Percentiles rank a stretch among this genome's conserved stretches.
Evolutionary conservation across 2,329 filamentous ascomycete genomes (phyloP).

Genomic region (Paraphaeosphaeria minitans): DNA sequence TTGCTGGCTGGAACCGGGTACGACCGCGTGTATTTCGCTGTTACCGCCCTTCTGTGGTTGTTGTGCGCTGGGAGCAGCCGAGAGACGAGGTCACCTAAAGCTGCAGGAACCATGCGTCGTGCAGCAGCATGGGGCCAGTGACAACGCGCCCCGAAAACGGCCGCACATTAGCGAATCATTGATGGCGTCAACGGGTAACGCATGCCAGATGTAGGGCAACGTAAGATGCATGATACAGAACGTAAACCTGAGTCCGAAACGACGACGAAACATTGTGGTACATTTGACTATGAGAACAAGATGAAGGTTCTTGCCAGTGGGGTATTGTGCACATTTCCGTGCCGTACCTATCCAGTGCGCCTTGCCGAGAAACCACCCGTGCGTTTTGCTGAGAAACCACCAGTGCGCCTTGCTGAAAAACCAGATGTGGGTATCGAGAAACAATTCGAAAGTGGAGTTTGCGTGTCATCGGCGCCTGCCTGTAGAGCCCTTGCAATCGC

Average conservation of each 20-base stretch:
- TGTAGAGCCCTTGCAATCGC: constrained; percentile 41
- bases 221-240: constrained; percentile 16
- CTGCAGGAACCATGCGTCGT: constrained; percentile 24
- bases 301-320: constrained; percentile 31
- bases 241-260: constrained; percentile 8
- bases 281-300: constrained; percentile 31
- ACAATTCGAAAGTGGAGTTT: constrained; percentile 12
- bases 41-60: constrained; percentile 13
- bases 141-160: constrained; percentile 12
- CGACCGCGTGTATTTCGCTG: constrained; percentile 12
- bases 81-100: constrained; percentile 20
- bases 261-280: constrained; percentile 28
- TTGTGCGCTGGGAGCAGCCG: constrained; percentile 9
- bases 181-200: constrained; percentile 15
- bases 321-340: constrained; percentile 40
- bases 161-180: constrained; percentile 26
- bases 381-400: constrained; percentile 35
- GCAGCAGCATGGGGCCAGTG: constrained; percentile 22
- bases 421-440: constrained; percentile 15
- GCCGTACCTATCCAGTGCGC: constrained; percentile 23
- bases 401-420: constrained; percentile 36
- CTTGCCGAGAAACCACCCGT: constrained; percentile 30
- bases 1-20: not conserved
- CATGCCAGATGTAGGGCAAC: constrained; percentile 13
- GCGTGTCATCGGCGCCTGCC: constrained; percentile 22